These are phyloP conservation scores for Cryptococcus sp. DNA, from an alignment of 1,284 basidiomycete genomes.

Conservation along the genomic window DNA sequence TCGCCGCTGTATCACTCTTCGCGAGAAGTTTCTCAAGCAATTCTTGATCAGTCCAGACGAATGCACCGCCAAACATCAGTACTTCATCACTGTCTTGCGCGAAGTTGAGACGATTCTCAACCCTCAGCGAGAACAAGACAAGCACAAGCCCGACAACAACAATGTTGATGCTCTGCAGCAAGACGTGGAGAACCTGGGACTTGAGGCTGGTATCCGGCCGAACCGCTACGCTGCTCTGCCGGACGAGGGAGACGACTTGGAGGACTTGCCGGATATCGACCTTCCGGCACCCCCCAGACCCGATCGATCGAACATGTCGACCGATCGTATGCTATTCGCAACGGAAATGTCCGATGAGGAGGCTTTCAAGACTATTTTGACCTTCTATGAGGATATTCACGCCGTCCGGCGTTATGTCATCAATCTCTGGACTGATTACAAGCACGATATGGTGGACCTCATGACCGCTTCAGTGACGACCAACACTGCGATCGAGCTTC, in stretches of 20 bases:
- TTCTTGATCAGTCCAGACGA: slow-evolving; percentile 4
- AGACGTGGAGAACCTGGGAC: no score
- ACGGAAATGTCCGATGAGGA: slow-evolving; percentile 10
- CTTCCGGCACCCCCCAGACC: slow-evolving; percentile 16
- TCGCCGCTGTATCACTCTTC: slow-evolving; percentile 15
- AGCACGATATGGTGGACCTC: slow-evolving; percentile 10
- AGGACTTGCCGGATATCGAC: slow-evolving; percentile 20
- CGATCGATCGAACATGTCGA: background rate
- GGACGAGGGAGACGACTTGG: slow-evolving; percentile 6
- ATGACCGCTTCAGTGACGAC: slow-evolving; percentile 23
- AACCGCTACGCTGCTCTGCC: slow-evolving; percentile 8
- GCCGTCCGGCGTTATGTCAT: slow-evolving; percentile 13
- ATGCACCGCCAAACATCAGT: slow-evolving; percentile 1
- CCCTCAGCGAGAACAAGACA: background rate
- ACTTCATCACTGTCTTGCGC: slow-evolving; percentile 16
- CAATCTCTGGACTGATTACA: slow-evolving; percentile 18
- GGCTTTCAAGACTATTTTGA: slow-evolving; percentile 7
- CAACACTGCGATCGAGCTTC: slow-evolving; percentile 23
- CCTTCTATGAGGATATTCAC: slow-evolving; percentile 19
- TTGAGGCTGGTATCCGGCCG: background rate
- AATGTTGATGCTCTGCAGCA: no score
- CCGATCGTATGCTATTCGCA: slow-evolving; percentile 1
- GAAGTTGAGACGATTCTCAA: slow-evolving; percentile 9
- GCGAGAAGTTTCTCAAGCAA: slow-evolving; percentile 1
- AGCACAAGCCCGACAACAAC: no score